Percentiles rank a stretch among this genome's conserved stretches.
Evolutionary conservation across 495 filamentous ascomycete species (phyloP).

Genomic region (Xylaria curta): DNA sequence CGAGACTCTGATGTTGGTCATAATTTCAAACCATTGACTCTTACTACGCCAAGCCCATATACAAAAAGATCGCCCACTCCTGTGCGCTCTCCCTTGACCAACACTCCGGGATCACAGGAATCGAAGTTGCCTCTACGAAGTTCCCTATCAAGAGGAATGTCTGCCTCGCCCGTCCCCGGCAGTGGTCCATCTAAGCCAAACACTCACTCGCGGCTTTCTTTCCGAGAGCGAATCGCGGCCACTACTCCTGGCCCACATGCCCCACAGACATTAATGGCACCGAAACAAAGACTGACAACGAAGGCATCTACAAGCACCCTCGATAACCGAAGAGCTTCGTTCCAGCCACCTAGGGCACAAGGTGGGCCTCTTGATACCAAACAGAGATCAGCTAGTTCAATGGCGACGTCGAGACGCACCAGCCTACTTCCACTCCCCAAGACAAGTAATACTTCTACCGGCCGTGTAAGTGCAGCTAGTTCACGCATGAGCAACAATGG

Average conservation of each 20-base stretch:
- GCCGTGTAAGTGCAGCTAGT: conserved; percentile 34
- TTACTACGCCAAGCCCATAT: conserved; percentile 68
- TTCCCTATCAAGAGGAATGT: conserved; percentile 49
- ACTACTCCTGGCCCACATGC: conserved; percentile 47
- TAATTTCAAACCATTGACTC: conserved; percentile 68
- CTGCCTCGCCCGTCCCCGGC: conserved; percentile 50
- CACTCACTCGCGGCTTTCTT: conserved; percentile 48
- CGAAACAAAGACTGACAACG: conserved; percentile 42
- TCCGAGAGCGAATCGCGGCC: conserved; percentile 53
- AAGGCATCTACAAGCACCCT: conserved; percentile 38
- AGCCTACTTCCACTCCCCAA: conserved; percentile 61
- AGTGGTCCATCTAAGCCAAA: conserved; percentile 44
- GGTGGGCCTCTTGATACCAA: conserved; percentile 32
- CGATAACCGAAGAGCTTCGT: conserved; percentile 53
- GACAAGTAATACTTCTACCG: conserved; percentile 31
- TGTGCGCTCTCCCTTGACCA: conserved; percentile 45
- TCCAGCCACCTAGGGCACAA: conserved; percentile 49
- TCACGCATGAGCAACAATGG: conserved; percentile 21
- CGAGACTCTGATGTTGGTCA: conserved; percentile 70
- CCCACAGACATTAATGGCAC: conserved; percentile 42
- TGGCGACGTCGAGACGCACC: conserved; percentile 51
- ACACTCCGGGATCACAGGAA: conserved; percentile 44
- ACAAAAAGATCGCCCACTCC: conserved; percentile 53
- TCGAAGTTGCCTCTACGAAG: conserved; percentile 57
- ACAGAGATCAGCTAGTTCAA: conserved; percentile 55